Conservation (phyloP, 164 flowering plant species). For the Echeveria elegans region DNA sequence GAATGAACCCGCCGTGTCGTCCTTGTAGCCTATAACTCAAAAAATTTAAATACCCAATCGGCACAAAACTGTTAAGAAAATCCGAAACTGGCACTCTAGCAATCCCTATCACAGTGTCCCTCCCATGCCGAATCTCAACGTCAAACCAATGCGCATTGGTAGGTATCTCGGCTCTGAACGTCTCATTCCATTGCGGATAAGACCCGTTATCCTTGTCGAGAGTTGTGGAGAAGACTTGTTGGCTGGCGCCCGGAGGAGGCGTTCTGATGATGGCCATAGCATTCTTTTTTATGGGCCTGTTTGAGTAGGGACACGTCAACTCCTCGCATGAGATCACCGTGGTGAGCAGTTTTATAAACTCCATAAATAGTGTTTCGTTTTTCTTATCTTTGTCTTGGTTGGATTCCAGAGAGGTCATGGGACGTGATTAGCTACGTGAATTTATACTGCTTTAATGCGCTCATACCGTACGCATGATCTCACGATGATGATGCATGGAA, state of each 20-base stretch:
- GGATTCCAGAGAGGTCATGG: too few relatives aligned
- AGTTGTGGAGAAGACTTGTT: not conserved
- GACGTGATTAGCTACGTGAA: too few relatives aligned
- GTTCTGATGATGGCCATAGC: not conserved
- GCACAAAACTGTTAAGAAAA: not conserved
- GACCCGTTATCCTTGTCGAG: not conserved
- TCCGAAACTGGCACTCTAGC: not conserved
- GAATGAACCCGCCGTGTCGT: not conserved
- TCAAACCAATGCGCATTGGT: not conserved
- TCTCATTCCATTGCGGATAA: not conserved
- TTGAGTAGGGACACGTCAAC: not conserved
- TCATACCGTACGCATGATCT: too few relatives aligned
- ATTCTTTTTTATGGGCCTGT: not conserved
- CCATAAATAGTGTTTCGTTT: too few relatives aligned
- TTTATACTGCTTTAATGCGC: too few relatives aligned
- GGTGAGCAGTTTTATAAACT: not conserved
- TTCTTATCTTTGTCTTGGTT: too few relatives aligned
- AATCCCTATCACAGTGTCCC: not conserved
- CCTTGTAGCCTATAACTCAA: not conserved
- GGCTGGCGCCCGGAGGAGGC: too few relatives aligned
- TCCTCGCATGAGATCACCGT: not conserved
- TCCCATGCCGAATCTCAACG: not conserved
- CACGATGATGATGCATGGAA: too few relatives aligned
- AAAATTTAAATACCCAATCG: not conserved
- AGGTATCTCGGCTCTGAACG: not conserved